Base-by-base conservation (phyloP, 768 basidiomycete species). In the Agrocybe chaxingu region DNA sequence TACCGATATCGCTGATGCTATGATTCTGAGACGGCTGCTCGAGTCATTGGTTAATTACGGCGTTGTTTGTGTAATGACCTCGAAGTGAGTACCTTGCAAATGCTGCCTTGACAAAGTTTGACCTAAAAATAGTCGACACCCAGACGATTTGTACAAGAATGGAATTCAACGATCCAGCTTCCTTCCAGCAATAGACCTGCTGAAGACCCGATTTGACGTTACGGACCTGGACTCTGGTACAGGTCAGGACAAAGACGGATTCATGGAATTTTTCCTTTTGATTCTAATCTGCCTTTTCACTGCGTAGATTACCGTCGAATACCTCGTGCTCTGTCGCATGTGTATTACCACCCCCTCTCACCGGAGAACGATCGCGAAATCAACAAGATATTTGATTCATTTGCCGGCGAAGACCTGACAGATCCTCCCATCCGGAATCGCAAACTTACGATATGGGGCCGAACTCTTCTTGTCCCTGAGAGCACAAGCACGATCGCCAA, bases 61-160 rank as follows among this genome's bases (percentile, higher is more conserved):
- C 7, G 93, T 98, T 8, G 84, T 98, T 42, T 92, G 86, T 62
- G 87, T 99, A 19, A 90, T 98, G 74, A 99, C 97, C 0, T 98
- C 95, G 47, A 99, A 99, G 96, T 97, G 51, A 62, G 91, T 66
- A 16, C 24, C 13, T 18, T 32, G 12, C n/a, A 12, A 13, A 13
- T 45, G 24, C 45, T 52, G 31, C 37, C 18, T 29, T 24, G 52
- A 8, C 42, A 40, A 45, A 11, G 54, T 43, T 50, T 45, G 29
- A 41, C 36, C 11, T n/a, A 31, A 13, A 24, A 42, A 36, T 58
- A 99, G 96, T 70, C 97, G 97, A 52, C 93, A 97, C 64, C 97
- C 97, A 2, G 89, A 98, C 60, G 92, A 98, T 30, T 76, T 99
- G 1, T 99, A 99, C 76, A 95, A 96, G 80, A 98, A 98, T 56